These are phyloP conservation scores for Claviceps sp. DNA, from an alignment of 2,329 filamentous ascomycete genomes.

Conservation along the genomic window DNA sequence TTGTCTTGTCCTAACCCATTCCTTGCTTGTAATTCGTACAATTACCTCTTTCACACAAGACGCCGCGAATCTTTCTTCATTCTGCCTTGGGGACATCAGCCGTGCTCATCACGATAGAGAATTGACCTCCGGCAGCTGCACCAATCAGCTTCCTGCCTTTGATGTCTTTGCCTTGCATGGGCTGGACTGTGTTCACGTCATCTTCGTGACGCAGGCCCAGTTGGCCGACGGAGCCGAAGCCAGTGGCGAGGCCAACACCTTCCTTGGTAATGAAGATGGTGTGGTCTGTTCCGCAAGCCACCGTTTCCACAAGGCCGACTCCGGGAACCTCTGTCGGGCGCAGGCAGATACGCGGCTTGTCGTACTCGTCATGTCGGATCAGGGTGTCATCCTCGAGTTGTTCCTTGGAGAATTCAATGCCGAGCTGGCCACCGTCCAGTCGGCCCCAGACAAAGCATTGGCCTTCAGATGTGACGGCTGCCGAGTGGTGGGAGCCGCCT, in stretches of 20 bases:
- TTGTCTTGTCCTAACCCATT: background rate
- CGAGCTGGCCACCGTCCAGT: constrained; percentile 38
- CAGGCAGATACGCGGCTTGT: constrained; percentile 33
- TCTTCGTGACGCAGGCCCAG: constrained; percentile 68
- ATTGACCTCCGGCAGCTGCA: constrained; percentile 84
- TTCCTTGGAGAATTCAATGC: constrained; percentile 35
- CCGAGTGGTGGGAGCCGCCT: constrained; percentile 64
- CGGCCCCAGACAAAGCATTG: constrained; percentile 48
- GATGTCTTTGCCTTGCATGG: constrained; percentile 76
- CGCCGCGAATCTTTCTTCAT: background rate
- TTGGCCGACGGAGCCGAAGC: constrained; percentile 68
- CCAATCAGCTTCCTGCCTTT: constrained; percentile 60
- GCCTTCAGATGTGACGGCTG: constrained; percentile 44
- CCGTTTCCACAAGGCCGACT: constrained; percentile 37
- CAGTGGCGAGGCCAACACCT: constrained; percentile 66
- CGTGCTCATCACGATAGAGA: constrained; percentile 46
- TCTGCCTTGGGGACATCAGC: constrained; percentile 10
- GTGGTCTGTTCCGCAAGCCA: constrained; percentile 58
- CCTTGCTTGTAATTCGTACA: background rate
- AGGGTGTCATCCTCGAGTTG: constrained; percentile 31
- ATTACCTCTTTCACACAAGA: background rate
- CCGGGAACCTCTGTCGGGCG: constrained; percentile 15
- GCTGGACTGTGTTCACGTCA: constrained; percentile 62
- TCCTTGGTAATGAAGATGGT: constrained; percentile 57
- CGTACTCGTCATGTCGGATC: constrained; percentile 49